These are phyloP conservation scores for Tricholoma furcatifolium DNA, from an alignment of 768 basidiomycete genomes.

Conservation along the genomic window DNA sequence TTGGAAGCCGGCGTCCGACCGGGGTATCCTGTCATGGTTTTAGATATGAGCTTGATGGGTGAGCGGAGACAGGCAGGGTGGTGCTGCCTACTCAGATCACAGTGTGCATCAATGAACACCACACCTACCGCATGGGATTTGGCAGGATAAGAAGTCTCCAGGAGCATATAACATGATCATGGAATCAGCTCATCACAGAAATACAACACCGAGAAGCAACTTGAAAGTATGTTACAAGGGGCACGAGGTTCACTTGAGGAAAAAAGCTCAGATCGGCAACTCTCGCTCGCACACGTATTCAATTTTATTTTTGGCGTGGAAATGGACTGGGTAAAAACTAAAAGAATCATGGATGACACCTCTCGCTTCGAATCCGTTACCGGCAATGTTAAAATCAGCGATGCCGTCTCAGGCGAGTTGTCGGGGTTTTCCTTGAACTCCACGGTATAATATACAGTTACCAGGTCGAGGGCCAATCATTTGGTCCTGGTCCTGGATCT, in stretches of 20 bases:
- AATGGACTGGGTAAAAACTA: neutral
- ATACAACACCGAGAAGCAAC: neutral
- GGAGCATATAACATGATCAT: neutral
- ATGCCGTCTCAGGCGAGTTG: too few relatives aligned
- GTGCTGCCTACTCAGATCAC: neutral
- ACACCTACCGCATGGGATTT: slow-evolving; percentile 10
- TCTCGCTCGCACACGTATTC: neutral
- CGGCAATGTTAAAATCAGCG: neutral
- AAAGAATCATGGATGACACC: neutral
- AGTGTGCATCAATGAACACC: neutral
- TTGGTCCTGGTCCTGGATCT: too few relatives aligned
- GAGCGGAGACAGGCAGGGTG: too few relatives aligned
- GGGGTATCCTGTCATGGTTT: too few relatives aligned
- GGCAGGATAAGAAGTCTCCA: neutral
- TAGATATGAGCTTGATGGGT: too few relatives aligned
- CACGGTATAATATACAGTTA: too few relatives aligned
- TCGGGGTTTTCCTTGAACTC: too few relatives aligned
- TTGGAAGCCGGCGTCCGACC: neutral
- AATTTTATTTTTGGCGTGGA: slow-evolving; percentile 3
- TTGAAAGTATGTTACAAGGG: neutral
- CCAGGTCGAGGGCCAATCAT: too few relatives aligned
- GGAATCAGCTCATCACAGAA: neutral
- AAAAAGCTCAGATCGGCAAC: slow-evolving; percentile 3
- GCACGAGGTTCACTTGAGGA: neutral
- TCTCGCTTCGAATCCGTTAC: neutral